Evolutionary conservation across 345 rosid species (phyloP), one percentile per base, ranked within the genome.

Genomic region (Linum usitatissimum): DNA sequence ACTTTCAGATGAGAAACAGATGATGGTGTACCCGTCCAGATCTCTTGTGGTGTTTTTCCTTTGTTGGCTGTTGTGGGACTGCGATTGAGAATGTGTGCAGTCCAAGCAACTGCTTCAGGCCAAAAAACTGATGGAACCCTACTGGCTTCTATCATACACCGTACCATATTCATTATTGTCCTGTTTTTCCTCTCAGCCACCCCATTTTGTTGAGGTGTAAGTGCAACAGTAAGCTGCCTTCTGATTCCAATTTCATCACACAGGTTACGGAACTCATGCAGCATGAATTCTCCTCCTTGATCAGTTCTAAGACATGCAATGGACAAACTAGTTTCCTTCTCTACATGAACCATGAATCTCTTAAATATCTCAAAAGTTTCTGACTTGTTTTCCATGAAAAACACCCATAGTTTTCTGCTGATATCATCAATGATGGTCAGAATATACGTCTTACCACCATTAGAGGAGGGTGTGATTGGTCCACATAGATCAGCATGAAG

Each of bases 201-300:
- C n/a, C 57, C 20, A 21, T 55, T 55, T n/a, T 55, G 57, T 10
- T 55, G 57, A 18, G 57, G 57, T 5, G 57, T n/a, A 21, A n/a
- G 30, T 0, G 57, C 10, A 7, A 0, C 57, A 2, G 57, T 55
- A 10, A 55, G 57, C 23, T 55, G 57, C 12, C 57, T 55, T 2
- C 57, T 17, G 21, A 55, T 18, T 21, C 57, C 57, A 2, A 1
- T 1, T 12, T 55, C 20, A 0, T 6, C 57, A 55, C 57, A 55
- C 7, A 55, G 18, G 0, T 21, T 4, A 2, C n/a, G 0, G n/a
- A 55, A 55, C 23, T 18, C 57, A 55, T 55, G 5, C 1, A 9
- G 4, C 23, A 55, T 17, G 21, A 55, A 55, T 23, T 55, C 57
- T 19, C 57, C 57, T 23, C 57, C 57, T 4, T 23, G 6, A 39